phyloP scores from a whole-genome alignment of 768 basidiomycete genomes.

The Suillus subalutaceus region DNA sequence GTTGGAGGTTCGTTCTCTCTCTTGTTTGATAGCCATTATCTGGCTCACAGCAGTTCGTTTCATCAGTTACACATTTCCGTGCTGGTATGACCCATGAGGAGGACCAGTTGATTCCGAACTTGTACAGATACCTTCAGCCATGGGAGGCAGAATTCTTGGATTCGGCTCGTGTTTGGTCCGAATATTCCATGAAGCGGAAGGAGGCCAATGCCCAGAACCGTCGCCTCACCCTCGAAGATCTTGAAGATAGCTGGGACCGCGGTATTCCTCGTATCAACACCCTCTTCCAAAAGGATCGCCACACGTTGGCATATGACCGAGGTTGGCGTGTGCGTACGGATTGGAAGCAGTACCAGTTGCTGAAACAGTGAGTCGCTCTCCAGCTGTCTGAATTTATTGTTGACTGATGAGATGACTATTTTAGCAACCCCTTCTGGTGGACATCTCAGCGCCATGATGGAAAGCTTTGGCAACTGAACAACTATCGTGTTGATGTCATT shows the following conservation, averaged over 20 bases:
- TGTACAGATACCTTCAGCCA: conserved; percentile 95
- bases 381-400: conserved; percentile 17
- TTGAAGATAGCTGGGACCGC: conserved; percentile 98
- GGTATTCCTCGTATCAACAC: conserved; percentile 99
- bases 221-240: conserved; percentile 93
- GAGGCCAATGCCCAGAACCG: conserved; percentile 99
- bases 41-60: background rate
- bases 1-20: conserved; percentile 63
- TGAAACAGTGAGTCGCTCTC: conserved; percentile 71
- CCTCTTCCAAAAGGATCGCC: conserved; percentile 97
- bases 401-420: background rate
- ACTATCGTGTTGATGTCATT: conserved; percentile 98
- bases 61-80: conserved; percentile 93
- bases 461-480: conserved; percentile 96
- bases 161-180: conserved; percentile 98
- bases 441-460: conserved; percentile 96
- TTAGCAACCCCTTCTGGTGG: conserved; percentile 98
- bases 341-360: conserved; percentile 96
- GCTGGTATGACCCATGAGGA: conserved; percentile 98
- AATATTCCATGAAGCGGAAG: conserved; percentile 99
- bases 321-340: conserved; percentile 98
- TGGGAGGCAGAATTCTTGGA: conserved; percentile 99
- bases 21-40: background rate
- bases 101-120: conserved; percentile 93
- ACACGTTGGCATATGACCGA: conserved; percentile 98